A percentile compares a stretch with the other conserved stretches of the same genome.
phyloP scores from a whole-genome alignment of 768 basidiomycete genomes.

The Neoboletus subvelutipes region DNA sequence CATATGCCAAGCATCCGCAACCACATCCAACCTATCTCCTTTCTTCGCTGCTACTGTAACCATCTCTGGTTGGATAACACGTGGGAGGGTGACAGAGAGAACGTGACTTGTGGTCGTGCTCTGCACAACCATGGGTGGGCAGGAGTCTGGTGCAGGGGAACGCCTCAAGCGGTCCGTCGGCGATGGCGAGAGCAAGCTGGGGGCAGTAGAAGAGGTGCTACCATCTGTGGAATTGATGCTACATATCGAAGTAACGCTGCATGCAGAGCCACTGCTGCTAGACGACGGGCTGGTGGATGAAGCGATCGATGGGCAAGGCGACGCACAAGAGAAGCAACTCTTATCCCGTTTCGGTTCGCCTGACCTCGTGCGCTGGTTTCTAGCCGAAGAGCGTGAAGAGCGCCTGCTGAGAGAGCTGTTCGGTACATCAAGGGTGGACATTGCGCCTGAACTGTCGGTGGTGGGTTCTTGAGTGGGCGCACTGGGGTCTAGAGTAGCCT shows the following conservation, averaged over 20 bases:
- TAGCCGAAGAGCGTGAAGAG: constrained; percentile 32
- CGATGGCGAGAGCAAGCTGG: constrained; percentile 23
- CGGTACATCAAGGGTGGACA: constrained; percentile 28
- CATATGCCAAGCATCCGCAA: constrained; percentile 64
- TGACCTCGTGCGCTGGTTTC: constrained; percentile 24
- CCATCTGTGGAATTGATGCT: constrained; percentile 16
- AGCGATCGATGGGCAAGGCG: constrained; percentile 28
- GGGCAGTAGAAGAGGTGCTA: constrained; percentile 14
- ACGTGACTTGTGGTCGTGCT: constrained; percentile 42
- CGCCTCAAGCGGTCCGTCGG: constrained; percentile 33
- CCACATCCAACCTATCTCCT: constrained; percentile 54
- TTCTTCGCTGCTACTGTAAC: constrained; percentile 61
- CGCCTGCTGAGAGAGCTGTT: constrained; percentile 27
- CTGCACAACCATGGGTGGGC: constrained; percentile 46
- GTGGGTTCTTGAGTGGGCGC: constrained; percentile 18
- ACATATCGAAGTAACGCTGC: constrained; percentile 27
- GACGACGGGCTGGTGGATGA: constrained; percentile 24
- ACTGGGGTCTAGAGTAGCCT: constrained; percentile 20
- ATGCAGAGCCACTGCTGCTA: constrained; percentile 25
- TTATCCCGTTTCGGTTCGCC: constrained; percentile 31
- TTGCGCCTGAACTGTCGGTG: constrained; percentile 19
- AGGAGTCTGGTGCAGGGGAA: constrained; percentile 33
- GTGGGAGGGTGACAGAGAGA: constrained; percentile 49
- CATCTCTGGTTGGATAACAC: constrained; percentile 55
- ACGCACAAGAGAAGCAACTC: constrained; percentile 29